Percentiles rank a stretch among this genome's conserved stretches.
Evolutionary conservation across 1,284 basidiomycete species (phyloP).

Genomic region (Testicularia cyperi): DNA sequence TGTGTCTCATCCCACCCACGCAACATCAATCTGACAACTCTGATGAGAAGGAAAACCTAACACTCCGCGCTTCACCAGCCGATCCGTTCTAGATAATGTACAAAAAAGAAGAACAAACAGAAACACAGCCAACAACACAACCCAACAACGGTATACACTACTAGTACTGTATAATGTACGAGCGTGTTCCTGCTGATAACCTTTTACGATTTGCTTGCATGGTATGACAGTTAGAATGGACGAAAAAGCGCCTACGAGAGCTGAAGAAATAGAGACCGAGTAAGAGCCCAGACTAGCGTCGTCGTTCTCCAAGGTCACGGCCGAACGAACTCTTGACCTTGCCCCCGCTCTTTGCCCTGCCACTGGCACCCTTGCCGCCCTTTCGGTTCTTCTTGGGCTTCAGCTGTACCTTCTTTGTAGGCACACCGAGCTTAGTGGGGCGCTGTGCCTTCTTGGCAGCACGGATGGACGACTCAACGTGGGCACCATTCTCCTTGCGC

Average conservation of each 20-base stretch:
- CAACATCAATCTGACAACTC: too few species aligned
- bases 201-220: too few species aligned
- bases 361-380: conserved; percentile 3
- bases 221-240: too few species aligned
- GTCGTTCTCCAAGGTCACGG: conserved; percentile 24
- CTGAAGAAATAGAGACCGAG: background rate
- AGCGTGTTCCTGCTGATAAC: too few species aligned
- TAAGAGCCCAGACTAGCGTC: conserved; percentile 3
- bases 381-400: conserved; percentile 27
- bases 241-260: background rate
- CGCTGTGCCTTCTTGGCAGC: conserved; percentile 50
- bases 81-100: too few species aligned
- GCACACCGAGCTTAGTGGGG: conserved; percentile 49
- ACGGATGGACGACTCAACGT: conserved; percentile 43
- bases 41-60: too few species aligned
- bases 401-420: conserved; percentile 10
- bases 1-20: too few species aligned
- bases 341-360: conserved; percentile 6
- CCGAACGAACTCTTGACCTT: conserved; percentile 39
- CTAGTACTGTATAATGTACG: too few species aligned
- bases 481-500: conserved; percentile 13
- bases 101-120: too few species aligned
- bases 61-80: background rate
- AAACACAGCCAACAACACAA: too few species aligned
- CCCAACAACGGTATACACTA: too few species aligned